Evolutionary conservation across 2,329 filamentous ascomycete species (phyloP).

Genomic region (Phoma sp.): DNA sequence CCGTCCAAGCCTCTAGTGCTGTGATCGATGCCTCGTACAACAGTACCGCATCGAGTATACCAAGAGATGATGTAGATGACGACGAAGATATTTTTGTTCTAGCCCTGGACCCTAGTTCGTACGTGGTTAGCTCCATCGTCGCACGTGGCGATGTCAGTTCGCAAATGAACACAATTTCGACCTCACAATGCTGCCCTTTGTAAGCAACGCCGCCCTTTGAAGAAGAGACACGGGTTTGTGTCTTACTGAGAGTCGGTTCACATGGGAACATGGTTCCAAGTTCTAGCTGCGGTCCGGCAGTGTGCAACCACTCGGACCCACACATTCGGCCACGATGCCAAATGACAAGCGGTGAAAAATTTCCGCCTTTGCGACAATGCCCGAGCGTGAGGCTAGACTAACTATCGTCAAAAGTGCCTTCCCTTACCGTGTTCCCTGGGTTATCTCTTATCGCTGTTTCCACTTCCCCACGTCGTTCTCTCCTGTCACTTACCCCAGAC

Average conservation of each 20-base stretch:
- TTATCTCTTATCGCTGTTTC: constrained; percentile 28
- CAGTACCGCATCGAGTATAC: constrained; percentile 25
- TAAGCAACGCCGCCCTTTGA: not conserved
- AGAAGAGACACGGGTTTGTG: not conserved
- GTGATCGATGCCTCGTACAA: constrained; percentile 18
- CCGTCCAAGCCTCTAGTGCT: constrained; percentile 33
- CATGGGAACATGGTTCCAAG: not conserved
- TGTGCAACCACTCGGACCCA: constrained; percentile 11
- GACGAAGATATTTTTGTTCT: constrained; percentile 1
- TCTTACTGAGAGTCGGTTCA: not conserved
- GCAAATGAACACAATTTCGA: constrained; percentile 1
- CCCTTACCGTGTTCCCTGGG: constrained; percentile 16
- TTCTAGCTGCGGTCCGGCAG: not conserved
- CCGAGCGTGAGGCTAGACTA: constrained; percentile 40
- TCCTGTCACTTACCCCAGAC: constrained; percentile 19
- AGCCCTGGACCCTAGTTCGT: not conserved
- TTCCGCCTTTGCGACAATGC: constrained; percentile 27
- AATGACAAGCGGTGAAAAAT: constrained; percentile 45
- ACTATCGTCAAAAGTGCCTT: constrained; percentile 20
- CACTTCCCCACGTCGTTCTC: constrained; percentile 28
- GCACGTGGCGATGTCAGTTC: constrained; percentile 5
- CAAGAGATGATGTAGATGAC: constrained; percentile 18
- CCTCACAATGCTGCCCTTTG: constrained; percentile 4
- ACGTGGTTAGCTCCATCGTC: not conserved
- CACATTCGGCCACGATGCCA: constrained; percentile 28